Base-by-base conservation (phyloP, 2,329 filamentous ascomycete species). In the Elsinoe arachidis region DNA sequence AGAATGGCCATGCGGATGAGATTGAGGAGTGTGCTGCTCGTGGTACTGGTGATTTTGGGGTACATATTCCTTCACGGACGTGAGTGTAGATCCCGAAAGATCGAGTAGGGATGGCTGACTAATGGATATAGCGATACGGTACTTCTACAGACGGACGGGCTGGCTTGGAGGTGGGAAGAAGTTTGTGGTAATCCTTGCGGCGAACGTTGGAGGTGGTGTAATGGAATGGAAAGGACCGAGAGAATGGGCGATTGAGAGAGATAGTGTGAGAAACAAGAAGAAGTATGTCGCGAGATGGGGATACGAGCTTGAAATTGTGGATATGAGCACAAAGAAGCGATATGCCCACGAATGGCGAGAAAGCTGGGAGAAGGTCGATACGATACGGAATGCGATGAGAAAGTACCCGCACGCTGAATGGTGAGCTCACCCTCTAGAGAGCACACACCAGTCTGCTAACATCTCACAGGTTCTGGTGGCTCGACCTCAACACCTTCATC, bases 301-400 rank as follows among this genome's bases (percentile, higher is more conserved):
- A 12, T 97, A 99, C 70, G 87, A 96, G 61, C 77, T 99, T 59
- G 93, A 99, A 71, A 87, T 97, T 68, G 90, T 95, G 63, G 95
- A 99, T 71, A 95, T 99, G 91, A 92, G 90, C 75, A 96, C 91
- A 56, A 96, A 96, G 80, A 97, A 96, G 76, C 85, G 91, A 63
- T 99, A 99, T 70, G 92, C 93, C 26, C 93, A 99, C 74, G 93
- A 99, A 74, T 99, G 93, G 93, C 83, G 93, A 67, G 93, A 99
- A 74, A 95, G 92, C 71, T 99, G 93, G 93, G 93, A 99, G 74
- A 99, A 97, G 78, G 91, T 96, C 60, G 93, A 99, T 70, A 90
- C 90, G 41, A 84, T 99, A 66, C 84, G 92, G 60, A 88, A 89
- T 60, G 85, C 87, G 44, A 85, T 99, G 80, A 83, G 85, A 69